These are phyloP conservation scores for Artemisia argyi DNA, from an alignment of 129 eudicot genomes.

Conservation along the genomic window DNA sequence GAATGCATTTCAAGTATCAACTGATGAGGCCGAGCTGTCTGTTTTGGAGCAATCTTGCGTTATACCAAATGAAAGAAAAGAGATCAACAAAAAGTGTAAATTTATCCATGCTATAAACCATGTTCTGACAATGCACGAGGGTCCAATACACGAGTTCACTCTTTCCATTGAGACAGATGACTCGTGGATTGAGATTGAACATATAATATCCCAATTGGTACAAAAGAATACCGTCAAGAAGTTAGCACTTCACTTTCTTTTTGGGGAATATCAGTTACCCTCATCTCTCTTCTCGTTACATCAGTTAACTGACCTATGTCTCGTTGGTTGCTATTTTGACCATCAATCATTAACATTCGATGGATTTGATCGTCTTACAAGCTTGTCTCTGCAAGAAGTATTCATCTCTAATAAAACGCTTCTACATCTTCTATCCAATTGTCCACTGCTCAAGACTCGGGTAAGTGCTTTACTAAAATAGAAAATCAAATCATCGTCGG, in stretches of 20 bases:
- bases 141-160: constrained; percentile 10
- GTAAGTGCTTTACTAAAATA: background rate
- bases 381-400: background rate
- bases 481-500: background rate
- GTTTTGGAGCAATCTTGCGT: background rate
- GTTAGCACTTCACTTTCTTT: background rate
- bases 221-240: constrained; percentile 10
- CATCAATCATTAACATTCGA: background rate
- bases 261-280: background rate
- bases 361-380: background rate
- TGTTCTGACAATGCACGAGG: constrained; percentile 4
- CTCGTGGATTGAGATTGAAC: background rate
- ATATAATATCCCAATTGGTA: background rate
- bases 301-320: background rate
- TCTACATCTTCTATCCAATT: background rate
- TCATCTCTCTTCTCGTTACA: background rate
- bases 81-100: background rate
- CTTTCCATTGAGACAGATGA: background rate
- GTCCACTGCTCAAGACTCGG: background rate
- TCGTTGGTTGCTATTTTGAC: background rate
- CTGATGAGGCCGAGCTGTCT: background rate
- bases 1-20: constrained; percentile 1
- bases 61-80: background rate
- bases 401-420: background rate
- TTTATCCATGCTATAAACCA: constrained; percentile 1